Base-by-base conservation (phyloP, 2,329 filamentous ascomycete species). In the Eutypella sp. region DNA sequence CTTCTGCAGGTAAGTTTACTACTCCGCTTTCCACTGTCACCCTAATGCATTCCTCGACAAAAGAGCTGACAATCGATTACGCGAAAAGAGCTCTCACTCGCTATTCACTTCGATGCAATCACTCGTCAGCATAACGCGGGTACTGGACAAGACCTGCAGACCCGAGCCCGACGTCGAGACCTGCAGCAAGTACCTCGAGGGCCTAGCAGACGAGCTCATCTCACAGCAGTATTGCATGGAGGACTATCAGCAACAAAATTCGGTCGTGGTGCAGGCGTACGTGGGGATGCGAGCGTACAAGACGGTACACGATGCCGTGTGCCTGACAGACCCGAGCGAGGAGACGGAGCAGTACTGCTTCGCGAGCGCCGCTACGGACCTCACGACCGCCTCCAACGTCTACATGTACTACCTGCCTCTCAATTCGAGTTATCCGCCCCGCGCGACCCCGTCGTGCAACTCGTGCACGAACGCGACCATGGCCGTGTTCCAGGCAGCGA, bases 391-490 rank as follows among this genome's bases (percentile, higher is more conserved):
- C 0, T 79, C 82, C 25, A 85, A 93, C 62, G 78, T 81, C 27
- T 92, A 91, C 60, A 76, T 93, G 29, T 99, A 96, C 69, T 92
- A 86, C 58, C 72, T 97, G 3, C 88, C 91, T 0, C 76, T 95
- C 45, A 93, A 93, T 48, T 76, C 83, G 34, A 66, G 74, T 1
- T 70, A 96, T 11, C 87, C 88, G 0, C 74, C 72, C 13, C 77
- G 77, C 19, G 79, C 83, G 22, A 72, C 75, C n/a, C 88, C 90
- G 1, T 81, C 77, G 1, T 99, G 93, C 70, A 84, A 79, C 56
- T 69, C 70, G 34, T 97, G 93, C 64, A 73, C 93, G 37, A 75
- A 84, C 59, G 74, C 87, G 49, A 92, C 87, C 4, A 95, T 97
- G 89, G 75, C 75, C 22, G 78, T 95, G 16, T 96, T 87, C 65